These are phyloP conservation scores for Nigrograna mackinnonii DNA, from an alignment of 2,329 filamentous ascomycete genomes.

Conservation along the genomic window DNA sequence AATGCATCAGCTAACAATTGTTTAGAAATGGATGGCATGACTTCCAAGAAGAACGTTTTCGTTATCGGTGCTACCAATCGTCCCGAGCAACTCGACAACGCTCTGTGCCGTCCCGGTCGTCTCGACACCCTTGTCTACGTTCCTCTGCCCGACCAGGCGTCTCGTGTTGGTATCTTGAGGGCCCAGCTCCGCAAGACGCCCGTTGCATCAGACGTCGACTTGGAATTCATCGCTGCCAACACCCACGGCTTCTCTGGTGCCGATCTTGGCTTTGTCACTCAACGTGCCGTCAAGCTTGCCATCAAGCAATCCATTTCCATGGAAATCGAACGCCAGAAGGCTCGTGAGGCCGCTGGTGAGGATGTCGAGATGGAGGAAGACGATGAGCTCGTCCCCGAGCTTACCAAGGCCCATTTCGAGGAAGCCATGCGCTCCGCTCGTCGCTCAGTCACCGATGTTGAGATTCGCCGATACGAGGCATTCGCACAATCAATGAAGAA, in stretches of 20 bases:
- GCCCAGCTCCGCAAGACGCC: slow-evolving; percentile 99
- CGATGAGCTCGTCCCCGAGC: slow-evolving; percentile 93
- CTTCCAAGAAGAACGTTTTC: slow-evolving; percentile 99
- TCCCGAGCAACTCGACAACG: slow-evolving; percentile 97
- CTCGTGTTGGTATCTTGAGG: slow-evolving; percentile 86
- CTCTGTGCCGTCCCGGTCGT: slow-evolving; percentile 96
- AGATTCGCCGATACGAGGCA: slow-evolving; percentile 97
- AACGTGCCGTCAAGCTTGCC: slow-evolving; percentile 97
- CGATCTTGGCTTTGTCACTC: slow-evolving; percentile 98
- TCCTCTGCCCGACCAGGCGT: slow-evolving; percentile 88
- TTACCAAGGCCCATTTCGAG: slow-evolving; percentile 96
- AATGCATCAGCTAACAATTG: slow-evolving; percentile 46
- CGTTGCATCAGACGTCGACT: slow-evolving; percentile 82
- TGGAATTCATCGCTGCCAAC: slow-evolving; percentile 91
- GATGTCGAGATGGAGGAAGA: slow-evolving; percentile 72
- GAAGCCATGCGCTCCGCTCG: slow-evolving; percentile 97
- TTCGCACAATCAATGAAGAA: slow-evolving; percentile 99
- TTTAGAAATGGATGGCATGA: slow-evolving; percentile 98
- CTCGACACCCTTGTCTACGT: slow-evolving; percentile 98
- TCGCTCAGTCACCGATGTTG: slow-evolving; percentile 91
- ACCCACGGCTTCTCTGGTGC: slow-evolving; percentile 99
- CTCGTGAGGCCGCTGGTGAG: slow-evolving; percentile 76
- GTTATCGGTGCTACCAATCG: slow-evolving; percentile 99
- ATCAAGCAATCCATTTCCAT: slow-evolving; percentile 94
- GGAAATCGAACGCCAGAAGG: slow-evolving; percentile 90